These are phyloP conservation scores for Isochrysis galbana DNA, from an alignment of 78 protist genomes.

Conservation along the genomic window DNA sequence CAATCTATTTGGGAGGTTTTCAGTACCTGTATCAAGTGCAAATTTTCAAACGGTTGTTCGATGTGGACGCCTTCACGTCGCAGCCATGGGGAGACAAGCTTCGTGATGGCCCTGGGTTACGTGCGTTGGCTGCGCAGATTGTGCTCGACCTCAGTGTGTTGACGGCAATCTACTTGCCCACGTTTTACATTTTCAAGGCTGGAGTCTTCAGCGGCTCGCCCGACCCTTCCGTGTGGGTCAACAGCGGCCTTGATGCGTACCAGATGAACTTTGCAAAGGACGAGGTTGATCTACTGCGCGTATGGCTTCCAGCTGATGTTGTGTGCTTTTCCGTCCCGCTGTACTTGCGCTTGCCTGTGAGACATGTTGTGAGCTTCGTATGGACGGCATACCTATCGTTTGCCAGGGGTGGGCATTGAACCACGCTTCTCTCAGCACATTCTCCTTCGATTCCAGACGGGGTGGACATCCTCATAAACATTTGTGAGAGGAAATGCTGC, in stretches of 20 bases:
- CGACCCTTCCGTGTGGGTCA: neutral
- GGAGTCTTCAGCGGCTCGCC: neutral
- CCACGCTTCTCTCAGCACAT: too few species aligned
- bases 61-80: neutral
- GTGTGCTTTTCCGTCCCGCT: neutral
- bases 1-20: neutral
- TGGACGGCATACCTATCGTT: conserved; percentile 29
- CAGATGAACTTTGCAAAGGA: neutral
- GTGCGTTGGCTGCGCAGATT: neutral
- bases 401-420: neutral
- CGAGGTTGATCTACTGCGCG: neutral
- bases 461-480: too few species aligned
- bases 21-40: neutral
- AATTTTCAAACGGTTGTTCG: neutral
- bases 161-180: neutral
- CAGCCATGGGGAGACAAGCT: conserved; percentile 6
- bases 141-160: conserved; percentile 6
- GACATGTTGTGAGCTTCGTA: neutral
- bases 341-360: conserved; percentile 10
- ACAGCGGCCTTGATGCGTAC: neutral
- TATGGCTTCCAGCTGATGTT: neutral
- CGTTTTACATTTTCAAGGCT: conserved; percentile 16
- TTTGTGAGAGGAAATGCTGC: too few species aligned
- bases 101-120: neutral
- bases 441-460: too few species aligned